phyloP scores from a whole-genome alignment of 2,329 filamentous ascomycete species.

The Pseudogymnoascus sp. region DNA sequence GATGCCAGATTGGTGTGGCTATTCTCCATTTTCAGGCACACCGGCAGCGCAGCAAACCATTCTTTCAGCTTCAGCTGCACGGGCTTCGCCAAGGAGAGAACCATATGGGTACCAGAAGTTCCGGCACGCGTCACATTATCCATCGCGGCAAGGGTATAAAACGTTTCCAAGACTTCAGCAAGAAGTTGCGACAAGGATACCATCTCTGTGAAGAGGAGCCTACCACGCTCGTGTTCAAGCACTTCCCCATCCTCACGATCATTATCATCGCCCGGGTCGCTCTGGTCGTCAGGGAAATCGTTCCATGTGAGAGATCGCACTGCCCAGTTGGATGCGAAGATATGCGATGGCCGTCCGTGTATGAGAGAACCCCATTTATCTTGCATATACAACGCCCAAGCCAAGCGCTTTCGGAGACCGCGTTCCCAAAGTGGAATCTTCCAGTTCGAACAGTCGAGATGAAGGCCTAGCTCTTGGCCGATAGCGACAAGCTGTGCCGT shows the following conservation, averaged over 20 bases:
- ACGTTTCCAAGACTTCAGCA: slow-evolving; percentile 71
- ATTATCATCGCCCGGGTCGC: slow-evolving; percentile 51
- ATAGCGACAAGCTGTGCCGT: slow-evolving; percentile 83
- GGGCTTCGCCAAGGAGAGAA: slow-evolving; percentile 68
- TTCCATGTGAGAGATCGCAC: slow-evolving; percentile 55
- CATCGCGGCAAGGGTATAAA: slow-evolving; percentile 72
- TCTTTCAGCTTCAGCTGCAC: slow-evolving; percentile 76
- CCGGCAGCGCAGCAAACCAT: slow-evolving; percentile 64
- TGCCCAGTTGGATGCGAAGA: slow-evolving; percentile 63
- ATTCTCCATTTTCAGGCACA: slow-evolving; percentile 55
- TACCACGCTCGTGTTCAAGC: slow-evolving; percentile 55
- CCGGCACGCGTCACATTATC: slow-evolving; percentile 58
- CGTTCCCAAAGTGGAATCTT: slow-evolving; percentile 84
- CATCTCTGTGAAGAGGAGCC: slow-evolving; percentile 66
- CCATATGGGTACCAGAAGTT: slow-evolving; percentile 59
- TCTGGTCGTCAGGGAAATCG: slow-evolving; percentile 67
- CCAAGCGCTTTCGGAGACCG: slow-evolving; percentile 72
- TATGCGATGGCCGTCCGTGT: slow-evolving; percentile 76
- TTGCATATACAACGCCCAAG: slow-evolving; percentile 90
- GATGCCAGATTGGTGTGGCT: slow-evolving; percentile 27
- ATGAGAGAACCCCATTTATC: slow-evolving; percentile 86
- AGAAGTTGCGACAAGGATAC: slow-evolving; percentile 67
- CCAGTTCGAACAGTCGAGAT: slow-evolving; percentile 81
- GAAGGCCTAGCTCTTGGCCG: slow-evolving; percentile 77
- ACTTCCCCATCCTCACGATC: slow-evolving; percentile 38